Evolutionary conservation across 805 yeast species (phyloP).

Genomic region (Zygotorulaspora danielsina): DNA sequence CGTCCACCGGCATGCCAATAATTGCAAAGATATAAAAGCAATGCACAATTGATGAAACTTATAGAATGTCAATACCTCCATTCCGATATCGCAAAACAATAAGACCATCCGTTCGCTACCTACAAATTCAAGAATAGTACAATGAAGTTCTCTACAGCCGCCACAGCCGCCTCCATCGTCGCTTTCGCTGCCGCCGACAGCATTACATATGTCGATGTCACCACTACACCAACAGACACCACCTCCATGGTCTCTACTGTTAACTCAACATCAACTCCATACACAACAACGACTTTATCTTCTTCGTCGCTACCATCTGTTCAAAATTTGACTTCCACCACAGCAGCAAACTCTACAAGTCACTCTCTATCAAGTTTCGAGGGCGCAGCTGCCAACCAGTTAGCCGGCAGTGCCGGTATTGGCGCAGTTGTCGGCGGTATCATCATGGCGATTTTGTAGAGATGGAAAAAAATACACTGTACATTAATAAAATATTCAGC

Average conservation of each 20-base stretch:
- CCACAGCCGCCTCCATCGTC: constrained; percentile 12
- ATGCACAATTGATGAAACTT: background rate
- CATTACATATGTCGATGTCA: constrained; percentile 44
- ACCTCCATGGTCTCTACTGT: constrained; percentile 44
- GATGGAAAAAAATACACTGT: background rate
- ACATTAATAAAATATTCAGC: background rate
- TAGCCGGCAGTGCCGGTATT: constrained; percentile 10
- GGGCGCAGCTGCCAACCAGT: constrained; percentile 12
- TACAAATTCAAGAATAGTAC: too few relatives aligned
- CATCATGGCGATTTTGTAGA: constrained; percentile 11
- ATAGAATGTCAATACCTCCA: background rate
- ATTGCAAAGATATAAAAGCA: too few relatives aligned
- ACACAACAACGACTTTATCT: constrained; percentile 32
- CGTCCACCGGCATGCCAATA: too few relatives aligned
- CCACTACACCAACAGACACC: constrained; percentile 47
- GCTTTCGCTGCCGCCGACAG: constrained; percentile 24
- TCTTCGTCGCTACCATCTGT: constrained; percentile 5
- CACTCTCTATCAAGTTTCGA: constrained; percentile 6
- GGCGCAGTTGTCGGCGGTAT: constrained; percentile 15
- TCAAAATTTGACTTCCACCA: constrained; percentile 8
- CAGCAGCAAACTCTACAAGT: constrained; percentile 5
- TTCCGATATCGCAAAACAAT: background rate
- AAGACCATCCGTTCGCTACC: constrained; percentile 1
- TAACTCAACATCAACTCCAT: constrained; percentile 39
- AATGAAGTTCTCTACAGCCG: constrained; percentile 19